Evolutionary conservation across 2,329 filamentous ascomycete genomes (phyloP), one percentile per base, ranked within the genome.

Genomic region (Plectosphaerella cucumerina): DNA sequence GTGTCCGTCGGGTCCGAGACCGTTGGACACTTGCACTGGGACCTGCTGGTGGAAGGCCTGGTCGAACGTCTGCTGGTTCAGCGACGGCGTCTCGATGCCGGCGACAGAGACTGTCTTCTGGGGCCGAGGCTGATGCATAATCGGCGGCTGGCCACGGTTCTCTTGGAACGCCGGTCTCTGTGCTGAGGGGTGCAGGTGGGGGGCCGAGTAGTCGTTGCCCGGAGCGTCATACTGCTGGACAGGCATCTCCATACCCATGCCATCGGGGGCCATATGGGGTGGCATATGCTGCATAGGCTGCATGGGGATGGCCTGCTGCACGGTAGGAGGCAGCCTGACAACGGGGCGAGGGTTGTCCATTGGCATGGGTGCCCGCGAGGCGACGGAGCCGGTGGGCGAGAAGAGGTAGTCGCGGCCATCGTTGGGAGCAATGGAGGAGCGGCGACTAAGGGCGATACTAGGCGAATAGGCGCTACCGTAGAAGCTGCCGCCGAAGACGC

Each of bases 21-120:
- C 72, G 53, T 81, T 82, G 37, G 73, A 68, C 41, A 90, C 80
- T 58, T 92, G 87, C 4, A 86, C 70, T 2, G 92, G 93, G n/a
- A 96, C 85, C 68, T 97, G 92, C 61, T 96, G 92, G 59, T 96
- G 91, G 76, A 97, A 97, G 0, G 92, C 89, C 64, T 92, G 89
- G 60, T 93, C 87, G 61, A 96, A 96, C 57, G 89, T 84, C 57
- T 87, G 63, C 60, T 74, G 75, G 48, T 69, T 65, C 59, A 72
- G 77, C 5, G 82, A 84, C 4, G 92, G 90, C 8, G 89, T 89
- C 68, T 97, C 94, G 59, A 97, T 96, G 61, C 90, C 91, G 51
- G 90, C 89, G 52, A 97, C 85, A 10, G 92, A 97, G 31, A 97
- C 90, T 6, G 91, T 80, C 75, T 97, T 97, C 68, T 97, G 92